Conservation (phyloP, 2,329 filamentous ascomycete genomes). For the Phialophora chinensis region DNA sequence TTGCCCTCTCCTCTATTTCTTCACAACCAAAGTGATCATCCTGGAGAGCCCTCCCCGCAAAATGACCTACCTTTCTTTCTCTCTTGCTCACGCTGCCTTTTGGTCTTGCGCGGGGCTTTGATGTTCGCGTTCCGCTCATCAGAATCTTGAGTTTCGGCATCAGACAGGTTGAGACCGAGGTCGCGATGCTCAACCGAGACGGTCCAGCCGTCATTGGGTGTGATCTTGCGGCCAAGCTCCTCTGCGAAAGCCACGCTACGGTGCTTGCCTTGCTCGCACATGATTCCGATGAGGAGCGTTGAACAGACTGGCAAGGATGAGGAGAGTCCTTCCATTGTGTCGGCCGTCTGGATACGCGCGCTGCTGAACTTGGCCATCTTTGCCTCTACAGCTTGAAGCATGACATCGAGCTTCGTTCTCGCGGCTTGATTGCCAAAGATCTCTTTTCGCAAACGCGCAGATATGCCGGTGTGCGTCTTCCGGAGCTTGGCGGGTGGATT, state of each 20-base stretch:
- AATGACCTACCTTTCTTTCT: constrained; percentile 21
- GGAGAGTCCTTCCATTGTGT: background rate
- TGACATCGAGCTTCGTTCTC: constrained; percentile 21
- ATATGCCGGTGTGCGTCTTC: constrained; percentile 32
- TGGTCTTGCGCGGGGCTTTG: constrained; percentile 4
- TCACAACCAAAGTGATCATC: background rate
- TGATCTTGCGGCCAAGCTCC: constrained; percentile 27
- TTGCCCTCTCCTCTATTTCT: constrained; percentile 1
- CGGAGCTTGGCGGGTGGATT: constrained; percentile 32
- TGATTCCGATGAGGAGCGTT: constrained; percentile 16
- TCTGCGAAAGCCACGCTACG: constrained; percentile 30
- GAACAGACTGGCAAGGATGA: background rate
- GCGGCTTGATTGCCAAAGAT: constrained; percentile 25
- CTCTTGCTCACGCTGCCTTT: constrained; percentile 15
- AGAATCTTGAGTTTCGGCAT: background rate
- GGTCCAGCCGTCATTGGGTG: constrained; percentile 17
- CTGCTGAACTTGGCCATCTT: constrained; percentile 29
- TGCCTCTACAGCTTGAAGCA: constrained; percentile 10
- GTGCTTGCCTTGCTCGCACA: constrained; percentile 19
- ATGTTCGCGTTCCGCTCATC: background rate
- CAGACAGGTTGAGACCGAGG: background rate
- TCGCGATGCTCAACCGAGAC: constrained; percentile 31
- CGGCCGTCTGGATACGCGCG: background rate
- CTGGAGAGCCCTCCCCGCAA: background rate
- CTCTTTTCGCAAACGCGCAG: constrained; percentile 29